Evolutionary conservation across 345 rosid species (phyloP).

Genomic region (Populus euphratica): DNA sequence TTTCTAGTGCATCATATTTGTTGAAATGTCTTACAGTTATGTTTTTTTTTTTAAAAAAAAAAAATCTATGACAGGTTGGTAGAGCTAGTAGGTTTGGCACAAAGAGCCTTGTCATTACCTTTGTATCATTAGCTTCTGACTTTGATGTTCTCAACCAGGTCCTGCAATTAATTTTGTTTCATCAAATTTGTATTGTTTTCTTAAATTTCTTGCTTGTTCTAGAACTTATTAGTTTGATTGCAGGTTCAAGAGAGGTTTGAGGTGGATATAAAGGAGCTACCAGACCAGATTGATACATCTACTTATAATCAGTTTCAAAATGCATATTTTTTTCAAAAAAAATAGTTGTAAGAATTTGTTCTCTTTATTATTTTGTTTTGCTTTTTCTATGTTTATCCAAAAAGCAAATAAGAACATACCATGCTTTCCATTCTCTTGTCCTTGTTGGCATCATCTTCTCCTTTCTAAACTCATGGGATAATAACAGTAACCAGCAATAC

Average conservation of each 20-base stretch:
- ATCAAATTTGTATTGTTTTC: background rate
- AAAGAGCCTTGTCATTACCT: slow-evolving; percentile 95
- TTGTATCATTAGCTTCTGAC: slow-evolving; percentile 85
- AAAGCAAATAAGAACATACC: background rate
- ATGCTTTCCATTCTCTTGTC: background rate
- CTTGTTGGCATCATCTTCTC: background rate
- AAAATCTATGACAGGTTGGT: slow-evolving; percentile 56
- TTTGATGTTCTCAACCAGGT: slow-evolving; percentile 97
- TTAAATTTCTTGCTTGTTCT: background rate
- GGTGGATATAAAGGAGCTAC: slow-evolving; percentile 94
- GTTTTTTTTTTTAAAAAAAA: background rate
- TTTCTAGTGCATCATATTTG: background rate
- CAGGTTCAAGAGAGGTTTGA: slow-evolving; percentile 96
- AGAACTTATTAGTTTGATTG: background rate
- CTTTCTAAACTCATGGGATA: background rate
- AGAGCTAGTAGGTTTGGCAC: slow-evolving; percentile 99
- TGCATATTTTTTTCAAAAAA: background rate
- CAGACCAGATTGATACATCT: slow-evolving; percentile 93
- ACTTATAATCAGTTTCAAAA: slow-evolving; percentile 62
- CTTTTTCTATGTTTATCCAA: background rate
- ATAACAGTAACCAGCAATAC: background rate
- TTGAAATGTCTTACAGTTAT: background rate
- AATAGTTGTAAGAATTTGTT: background rate
- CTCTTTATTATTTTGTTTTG: background rate
- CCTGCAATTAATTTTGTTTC: background rate